These are phyloP conservation scores for Fonsecaea multimorphosa DNA, from an alignment of 2,329 filamentous ascomycete species.

Conservation along the genomic window DNA sequence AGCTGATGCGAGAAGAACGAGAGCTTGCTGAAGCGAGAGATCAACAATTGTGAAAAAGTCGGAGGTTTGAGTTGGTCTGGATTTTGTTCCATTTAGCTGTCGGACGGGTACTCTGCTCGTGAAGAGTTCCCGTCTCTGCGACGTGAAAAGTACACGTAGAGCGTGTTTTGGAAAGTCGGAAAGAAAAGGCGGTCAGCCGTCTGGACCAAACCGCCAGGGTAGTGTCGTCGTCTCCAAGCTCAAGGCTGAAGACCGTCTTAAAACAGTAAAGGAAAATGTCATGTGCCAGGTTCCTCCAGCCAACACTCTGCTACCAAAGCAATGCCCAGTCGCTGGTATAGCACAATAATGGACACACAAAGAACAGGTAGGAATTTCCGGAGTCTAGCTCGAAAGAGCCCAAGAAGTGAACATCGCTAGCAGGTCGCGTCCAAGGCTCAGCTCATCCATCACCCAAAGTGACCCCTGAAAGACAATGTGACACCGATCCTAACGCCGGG, in stretches of 20 bases:
- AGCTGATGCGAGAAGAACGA: constrained; percentile 22
- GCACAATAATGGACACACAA: constrained; percentile 25
- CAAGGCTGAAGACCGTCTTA: constrained; percentile 13
- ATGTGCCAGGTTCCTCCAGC: background rate
- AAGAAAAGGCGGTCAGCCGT: constrained; percentile 10
- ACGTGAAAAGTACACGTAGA: background rate
- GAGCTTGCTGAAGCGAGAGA: constrained; percentile 37
- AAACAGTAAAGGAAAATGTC: constrained; percentile 4
- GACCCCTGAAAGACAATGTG: constrained; percentile 17
- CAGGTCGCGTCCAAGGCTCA: constrained; percentile 13
- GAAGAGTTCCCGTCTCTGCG: background rate
- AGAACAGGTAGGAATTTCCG: constrained; percentile 11
- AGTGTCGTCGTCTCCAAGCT: constrained; percentile 5
- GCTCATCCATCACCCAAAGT: constrained; percentile 8
- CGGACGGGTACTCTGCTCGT: background rate
- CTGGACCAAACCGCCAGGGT: constrained; percentile 10
- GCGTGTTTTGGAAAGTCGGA: background rate
- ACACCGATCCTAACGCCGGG: constrained; percentile 36
- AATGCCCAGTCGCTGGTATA: constrained; percentile 24
- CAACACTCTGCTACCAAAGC: constrained; percentile 16
- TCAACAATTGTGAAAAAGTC: constrained; percentile 29
- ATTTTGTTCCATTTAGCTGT: constrained; percentile 11
- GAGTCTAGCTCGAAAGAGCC: constrained; percentile 11
- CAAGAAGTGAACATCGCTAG: constrained; percentile 19
- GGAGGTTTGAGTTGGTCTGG: constrained; percentile 14